These are phyloP conservation scores for Phytophthora hybrid DNA, from an alignment of 352 stramenopile species.

Conservation along the genomic window DNA sequence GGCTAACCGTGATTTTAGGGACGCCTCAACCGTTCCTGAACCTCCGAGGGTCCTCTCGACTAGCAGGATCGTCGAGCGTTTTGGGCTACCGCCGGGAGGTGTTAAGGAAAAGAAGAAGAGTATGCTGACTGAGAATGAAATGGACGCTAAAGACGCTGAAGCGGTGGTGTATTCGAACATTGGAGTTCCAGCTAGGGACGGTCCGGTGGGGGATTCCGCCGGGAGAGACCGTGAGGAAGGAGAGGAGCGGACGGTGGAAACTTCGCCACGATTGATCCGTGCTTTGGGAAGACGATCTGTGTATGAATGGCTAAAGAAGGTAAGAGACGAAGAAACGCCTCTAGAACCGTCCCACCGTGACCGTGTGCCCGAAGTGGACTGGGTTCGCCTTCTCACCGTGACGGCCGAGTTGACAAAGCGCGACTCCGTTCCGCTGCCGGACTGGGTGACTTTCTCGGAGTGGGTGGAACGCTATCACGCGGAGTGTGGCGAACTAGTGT, in stretches of 20 bases:
- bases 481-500: too few species aligned
- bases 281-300: not conserved
- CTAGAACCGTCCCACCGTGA: too few species aligned
- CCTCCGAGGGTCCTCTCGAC: too few species aligned
- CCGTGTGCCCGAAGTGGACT: too few species aligned
- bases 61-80: not conserved
- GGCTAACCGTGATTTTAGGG: conserved; percentile 1
- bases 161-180: not conserved
- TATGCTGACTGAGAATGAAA: not conserved
- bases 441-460: too few species aligned
- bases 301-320: not conserved
- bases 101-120: not conserved
- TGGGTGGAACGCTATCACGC: too few species aligned
- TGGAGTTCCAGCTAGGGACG: not conserved
- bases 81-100: not conserved
- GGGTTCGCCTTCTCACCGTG: too few species aligned
- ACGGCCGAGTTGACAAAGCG: too few species aligned
- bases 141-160: not conserved
- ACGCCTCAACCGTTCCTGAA: not conserved
- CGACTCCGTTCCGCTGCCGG: too few species aligned
- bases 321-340: too few species aligned
- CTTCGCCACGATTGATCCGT: not conserved
- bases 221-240: not conserved
- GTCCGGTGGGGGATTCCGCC: not conserved
- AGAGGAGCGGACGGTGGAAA: too few species aligned